Percentiles rank a stretch among this genome's conserved stretches.
These are phyloP conservation scores for Xylaria sp. DNA, from an alignment of 2,329 filamentous ascomycete genomes.

Conservation along the genomic window DNA sequence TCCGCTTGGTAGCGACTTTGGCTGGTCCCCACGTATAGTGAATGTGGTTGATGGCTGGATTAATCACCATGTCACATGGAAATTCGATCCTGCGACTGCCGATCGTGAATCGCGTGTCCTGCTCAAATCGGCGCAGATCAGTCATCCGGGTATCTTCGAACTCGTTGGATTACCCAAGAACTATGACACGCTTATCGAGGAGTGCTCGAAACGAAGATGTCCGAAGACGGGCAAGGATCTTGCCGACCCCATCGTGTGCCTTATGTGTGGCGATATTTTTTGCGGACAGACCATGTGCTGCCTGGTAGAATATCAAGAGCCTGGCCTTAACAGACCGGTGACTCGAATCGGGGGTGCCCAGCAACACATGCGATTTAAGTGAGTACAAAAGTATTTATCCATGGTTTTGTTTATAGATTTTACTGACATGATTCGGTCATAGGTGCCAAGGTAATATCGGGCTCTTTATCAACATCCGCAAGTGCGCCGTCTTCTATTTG, in stretches of 20 bases:
- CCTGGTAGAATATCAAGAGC: constrained; percentile 54
- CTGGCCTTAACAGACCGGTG: constrained; percentile 34
- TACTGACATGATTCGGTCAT: constrained; percentile 23
- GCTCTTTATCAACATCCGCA: constrained; percentile 94
- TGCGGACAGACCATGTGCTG: constrained; percentile 94
- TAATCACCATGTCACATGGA: constrained; percentile 50
- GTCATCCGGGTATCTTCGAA: constrained; percentile 90
- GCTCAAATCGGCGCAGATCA: constrained; percentile 45
- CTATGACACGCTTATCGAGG: constrained; percentile 88
- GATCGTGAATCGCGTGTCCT: constrained; percentile 17
- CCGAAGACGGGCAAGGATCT: constrained; percentile 88
- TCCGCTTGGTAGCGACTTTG: constrained; percentile 38
- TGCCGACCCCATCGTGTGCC: constrained; percentile 82
- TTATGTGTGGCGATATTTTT: constrained; percentile 95
- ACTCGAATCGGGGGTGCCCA: constrained; percentile 73
- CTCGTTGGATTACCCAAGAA: constrained; percentile 87
- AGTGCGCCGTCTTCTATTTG: constrained; percentile 86
- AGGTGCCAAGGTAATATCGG: constrained; percentile 87
- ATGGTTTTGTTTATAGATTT: not conserved
- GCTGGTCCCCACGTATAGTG: constrained; percentile 45
- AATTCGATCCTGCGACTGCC: constrained; percentile 5
- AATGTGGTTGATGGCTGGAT: constrained; percentile 66
- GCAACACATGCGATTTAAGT: constrained; percentile 77
- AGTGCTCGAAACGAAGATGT: constrained; percentile 76
- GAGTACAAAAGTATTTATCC: constrained; percentile 36